A percentile compares a stretch with the other conserved stretches of the same genome.
Conservation (phyloP, 805 yeast genomes). For the Yarrowia divulgata region DNA sequence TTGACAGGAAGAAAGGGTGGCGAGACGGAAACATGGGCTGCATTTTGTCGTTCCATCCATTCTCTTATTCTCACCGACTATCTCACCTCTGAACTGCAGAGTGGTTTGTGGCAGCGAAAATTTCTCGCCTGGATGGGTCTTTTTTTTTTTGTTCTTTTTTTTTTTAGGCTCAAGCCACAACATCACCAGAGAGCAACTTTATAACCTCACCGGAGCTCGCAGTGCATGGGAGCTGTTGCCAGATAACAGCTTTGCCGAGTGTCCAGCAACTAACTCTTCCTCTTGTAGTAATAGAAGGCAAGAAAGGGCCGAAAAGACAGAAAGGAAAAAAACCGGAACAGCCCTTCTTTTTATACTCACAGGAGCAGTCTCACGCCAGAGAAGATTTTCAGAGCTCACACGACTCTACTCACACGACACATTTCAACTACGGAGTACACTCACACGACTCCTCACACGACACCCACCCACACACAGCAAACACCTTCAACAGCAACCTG, state of each 20-base stretch:
- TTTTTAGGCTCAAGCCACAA: neutral
- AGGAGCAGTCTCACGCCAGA: no score
- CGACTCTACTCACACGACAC: neutral
- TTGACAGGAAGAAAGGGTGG: neutral
- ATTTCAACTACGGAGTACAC: neutral
- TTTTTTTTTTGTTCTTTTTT: neutral
- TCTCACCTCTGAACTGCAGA: slow-evolving; percentile 17
- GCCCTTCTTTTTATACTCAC: no score
- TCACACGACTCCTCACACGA: slow-evolving; percentile 15
- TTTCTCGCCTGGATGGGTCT: neutral
- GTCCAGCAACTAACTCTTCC: slow-evolving; percentile 20
- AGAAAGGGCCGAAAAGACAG: neutral
- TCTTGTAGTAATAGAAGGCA: neutral
- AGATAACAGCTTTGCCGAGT: slow-evolving; percentile 17
- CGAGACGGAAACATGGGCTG: neutral
- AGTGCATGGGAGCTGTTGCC: slow-evolving; percentile 37
- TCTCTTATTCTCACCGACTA: no score
- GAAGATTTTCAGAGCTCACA: neutral
- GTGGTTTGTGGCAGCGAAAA: neutral
- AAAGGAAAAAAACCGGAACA: neutral
- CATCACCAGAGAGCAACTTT: slow-evolving; percentile 23
- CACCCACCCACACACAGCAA: neutral
- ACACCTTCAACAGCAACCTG: slow-evolving; percentile 6
- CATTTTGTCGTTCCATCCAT: no score
- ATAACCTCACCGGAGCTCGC: neutral